Base-by-base conservation (phyloP, 495 filamentous ascomycete species). In the Parmelia sp. region DNA sequence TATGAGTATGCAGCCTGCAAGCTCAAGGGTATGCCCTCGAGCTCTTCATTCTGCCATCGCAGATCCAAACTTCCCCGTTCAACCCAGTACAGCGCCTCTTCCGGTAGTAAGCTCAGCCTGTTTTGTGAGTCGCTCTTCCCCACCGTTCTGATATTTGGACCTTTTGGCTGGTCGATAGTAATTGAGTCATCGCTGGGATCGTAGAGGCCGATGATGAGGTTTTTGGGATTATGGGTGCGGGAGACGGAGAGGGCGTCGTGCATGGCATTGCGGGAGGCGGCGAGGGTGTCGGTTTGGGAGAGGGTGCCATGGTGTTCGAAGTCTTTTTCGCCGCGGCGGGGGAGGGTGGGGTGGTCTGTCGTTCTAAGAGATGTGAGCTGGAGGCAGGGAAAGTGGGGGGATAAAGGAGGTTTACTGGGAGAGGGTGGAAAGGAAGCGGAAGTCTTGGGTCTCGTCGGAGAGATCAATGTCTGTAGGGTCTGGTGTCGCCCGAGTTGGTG, bases 221-320 rank as follows among this genome's bases (percentile, higher is more conserved):
- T 75, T 58, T 82, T 85, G 12, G 82, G 77, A 42, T 74, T 65
- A 67, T 93, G 90, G 7, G 86, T 71, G 37, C 92, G 82, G 6
- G 86, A 85, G 62, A 86, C 85, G 55, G 83, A 80, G 66, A 98
- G 82, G 9, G 91, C 92, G 69, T 90, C 86, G 74, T 93, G 86
- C 92, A 98, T 96, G 1, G 92, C 94, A 62, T 81, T 77, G n/a
- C 93, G 85, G 35, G 90, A 93, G 29, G 88, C 84, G 66, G 86
- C 84, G 57, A 98, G 87, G 31, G 87, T 82, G 59, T 82, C 76
- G 66, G 85, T 83, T 75, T 98, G 94, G 61, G 87, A 84, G 55
- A 83, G 78, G 19, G 94, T 97, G 63, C 88, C 90, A 74, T 97
- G 90, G 19, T 89, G 84, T 75, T 97, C 94, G 74, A 97, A 98